A percentile compares a stretch with the other conserved stretches of the same genome.
Conservation (phyloP, 208 protist species). For the Trichomonas vaginalis region DNA sequence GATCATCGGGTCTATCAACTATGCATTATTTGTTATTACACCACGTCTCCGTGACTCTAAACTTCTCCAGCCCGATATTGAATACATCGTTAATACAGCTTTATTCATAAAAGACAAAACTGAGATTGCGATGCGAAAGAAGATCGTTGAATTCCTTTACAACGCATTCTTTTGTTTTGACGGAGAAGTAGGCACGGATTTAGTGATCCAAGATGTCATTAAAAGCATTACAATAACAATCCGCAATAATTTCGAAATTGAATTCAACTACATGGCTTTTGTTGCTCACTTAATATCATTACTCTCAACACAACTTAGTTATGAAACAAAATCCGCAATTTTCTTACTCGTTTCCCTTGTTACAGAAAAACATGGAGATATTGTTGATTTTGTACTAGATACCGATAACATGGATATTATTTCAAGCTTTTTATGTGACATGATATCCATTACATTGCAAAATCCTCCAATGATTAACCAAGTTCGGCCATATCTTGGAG, state of each 20-base stretch:
- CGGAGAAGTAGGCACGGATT: background rate
- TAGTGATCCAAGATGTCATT: background rate
- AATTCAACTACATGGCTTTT: background rate
- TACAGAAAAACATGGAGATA: background rate
- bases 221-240: background rate
- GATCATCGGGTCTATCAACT: background rate
- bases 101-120: background rate
- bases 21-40: background rate
- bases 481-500: background rate
- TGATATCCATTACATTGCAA: background rate
- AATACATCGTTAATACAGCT: background rate
- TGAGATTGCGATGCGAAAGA: background rate
- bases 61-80: background rate
- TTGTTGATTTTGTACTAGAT: background rate
- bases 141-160: background rate
- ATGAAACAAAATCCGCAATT: background rate
- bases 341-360: background rate
- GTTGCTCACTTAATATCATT: background rate
- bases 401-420: background rate
- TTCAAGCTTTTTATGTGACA: background rate
- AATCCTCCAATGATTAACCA: background rate
- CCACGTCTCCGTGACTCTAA: background rate
- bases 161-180: background rate
- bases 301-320: background rate
- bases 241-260: background rate